Evolutionary conservation across 345 rosid genomes (phyloP).

Genomic region (Microthlaspi erraticum): DNA sequence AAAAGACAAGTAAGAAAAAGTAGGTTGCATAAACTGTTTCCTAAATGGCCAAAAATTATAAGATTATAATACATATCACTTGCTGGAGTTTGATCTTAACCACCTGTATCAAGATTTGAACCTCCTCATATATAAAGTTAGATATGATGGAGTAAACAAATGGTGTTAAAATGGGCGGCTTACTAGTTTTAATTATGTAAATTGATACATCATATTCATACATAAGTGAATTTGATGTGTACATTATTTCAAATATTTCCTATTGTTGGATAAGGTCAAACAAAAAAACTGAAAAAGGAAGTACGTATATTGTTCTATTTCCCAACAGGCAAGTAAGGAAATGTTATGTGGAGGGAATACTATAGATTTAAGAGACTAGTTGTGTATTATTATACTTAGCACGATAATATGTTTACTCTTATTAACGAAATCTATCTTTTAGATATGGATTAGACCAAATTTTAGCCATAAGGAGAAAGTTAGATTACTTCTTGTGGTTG

Average conservation of each 20-base stretch:
- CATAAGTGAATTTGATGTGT: constrained; percentile 5
- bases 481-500: not conserved
- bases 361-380: not conserved
- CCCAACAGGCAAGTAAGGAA: not conserved
- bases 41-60: no score
- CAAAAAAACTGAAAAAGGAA: constrained; percentile 9
- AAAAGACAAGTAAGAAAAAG: not conserved
- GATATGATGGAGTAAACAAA: not conserved
- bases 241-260: not conserved
- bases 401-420: not conserved
- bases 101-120: not conserved
- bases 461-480: not conserved
- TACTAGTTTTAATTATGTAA: constrained; percentile 4
- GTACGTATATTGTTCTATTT: not conserved
- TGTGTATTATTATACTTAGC: not conserved
- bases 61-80: not conserved
- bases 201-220: constrained; percentile 11
- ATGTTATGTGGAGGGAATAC: not conserved
- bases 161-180: constrained; percentile 23
- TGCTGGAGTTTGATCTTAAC: not conserved
- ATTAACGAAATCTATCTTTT: not conserved
- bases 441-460: not conserved
- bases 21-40: not conserved
- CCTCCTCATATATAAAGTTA: not conserved
- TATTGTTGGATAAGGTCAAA: constrained; percentile 27